Conservation (phyloP, 2,329 filamentous ascomycete genomes). For the Pezicula radicicola region DNA sequence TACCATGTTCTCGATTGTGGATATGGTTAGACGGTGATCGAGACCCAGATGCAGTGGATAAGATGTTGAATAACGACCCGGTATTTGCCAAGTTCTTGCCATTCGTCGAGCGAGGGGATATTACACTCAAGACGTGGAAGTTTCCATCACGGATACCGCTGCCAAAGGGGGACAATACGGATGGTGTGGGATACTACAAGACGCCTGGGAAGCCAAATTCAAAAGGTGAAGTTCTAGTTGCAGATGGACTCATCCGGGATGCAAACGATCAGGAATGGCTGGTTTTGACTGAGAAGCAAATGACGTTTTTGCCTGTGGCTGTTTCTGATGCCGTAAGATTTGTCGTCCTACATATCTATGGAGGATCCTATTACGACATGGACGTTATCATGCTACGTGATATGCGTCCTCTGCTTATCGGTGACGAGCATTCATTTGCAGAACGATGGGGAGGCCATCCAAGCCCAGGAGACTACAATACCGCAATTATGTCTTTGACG, state of each 20-base stretch:
- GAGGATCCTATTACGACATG: slow-evolving; percentile 54
- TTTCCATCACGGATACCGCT: slow-evolving; percentile 50
- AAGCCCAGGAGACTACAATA: slow-evolving; percentile 53
- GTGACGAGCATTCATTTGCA: slow-evolving; percentile 47
- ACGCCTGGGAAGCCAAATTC: slow-evolving; percentile 37
- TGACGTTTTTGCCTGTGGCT: slow-evolving; percentile 55
- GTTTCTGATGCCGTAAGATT: slow-evolving; percentile 54
- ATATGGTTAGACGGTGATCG: slow-evolving; percentile 53
- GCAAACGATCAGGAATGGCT: slow-evolving; percentile 48
- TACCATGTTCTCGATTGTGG: slow-evolving; percentile 50
- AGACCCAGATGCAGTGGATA: slow-evolving; percentile 44
- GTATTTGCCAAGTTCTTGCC: slow-evolving; percentile 51
- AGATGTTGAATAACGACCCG: slow-evolving; percentile 48
- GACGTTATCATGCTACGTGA: slow-evolving; percentile 52
- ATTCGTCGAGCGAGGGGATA: slow-evolving; percentile 49
- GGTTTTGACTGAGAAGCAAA: slow-evolving; percentile 49
- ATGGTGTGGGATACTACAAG: slow-evolving; percentile 47
- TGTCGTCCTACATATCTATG: slow-evolving; percentile 50
- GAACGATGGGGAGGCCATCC: slow-evolving; percentile 52
- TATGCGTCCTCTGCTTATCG: slow-evolving; percentile 49
- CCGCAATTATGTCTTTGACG: slow-evolving; percentile 51
- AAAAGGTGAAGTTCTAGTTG: slow-evolving; percentile 34
- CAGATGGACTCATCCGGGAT: slow-evolving; percentile 49
- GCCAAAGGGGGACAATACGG: slow-evolving; percentile 43
- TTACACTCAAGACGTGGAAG: slow-evolving; percentile 48